Evolutionary conservation across 2,329 filamentous ascomycete genomes (phyloP), one percentile per base, ranked within the genome.

Genomic region (Penicillium polonicum): DNA sequence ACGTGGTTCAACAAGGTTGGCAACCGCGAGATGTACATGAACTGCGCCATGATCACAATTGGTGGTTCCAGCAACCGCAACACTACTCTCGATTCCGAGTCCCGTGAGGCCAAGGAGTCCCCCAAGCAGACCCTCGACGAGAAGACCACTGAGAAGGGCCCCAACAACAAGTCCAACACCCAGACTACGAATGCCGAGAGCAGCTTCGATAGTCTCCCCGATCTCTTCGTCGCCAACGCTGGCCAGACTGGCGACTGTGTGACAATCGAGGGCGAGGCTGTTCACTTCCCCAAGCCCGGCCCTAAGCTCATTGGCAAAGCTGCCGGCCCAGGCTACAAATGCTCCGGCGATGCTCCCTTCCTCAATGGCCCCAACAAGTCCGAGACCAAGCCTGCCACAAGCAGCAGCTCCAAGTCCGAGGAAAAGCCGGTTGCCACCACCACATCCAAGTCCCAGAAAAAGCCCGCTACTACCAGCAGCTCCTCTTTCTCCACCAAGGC

Each of bases 1-100:
- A 86, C 85, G 27, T 90, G 88, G 88, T 88, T 89, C 77, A 91
- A 91, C 79, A 79, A 85, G 63, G 75, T 88, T 41, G 89, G 90
- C 27, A 92, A 92, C 76, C 83, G 90, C 48, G 90, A 93, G 73
- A 90, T 89, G 84, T 94, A 94, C 82, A 91, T 91, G 88, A 91
- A 91, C 76, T 94, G 90, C 70, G 89, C 90, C 8, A 80, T 83
- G 51, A 83, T 92, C 65, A 85, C 83, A 60, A 86, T 92, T 36
- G 69, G 75, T 2, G 71, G 71, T 12, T 58, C 51, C 29, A 56
- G 51, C 17, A 45, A 19, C 25, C 52, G 48, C 5, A 43, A 21
- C 6, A 13, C 31, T 4, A 33, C 31, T 27, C 21, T 29, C 6
- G 44, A 55, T 33, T 49, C 48, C 17, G 17, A 59, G 35, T 39